These are phyloP conservation scores for Daedalea quercina DNA, from an alignment of 768 basidiomycete species.

Conservation along the genomic window DNA sequence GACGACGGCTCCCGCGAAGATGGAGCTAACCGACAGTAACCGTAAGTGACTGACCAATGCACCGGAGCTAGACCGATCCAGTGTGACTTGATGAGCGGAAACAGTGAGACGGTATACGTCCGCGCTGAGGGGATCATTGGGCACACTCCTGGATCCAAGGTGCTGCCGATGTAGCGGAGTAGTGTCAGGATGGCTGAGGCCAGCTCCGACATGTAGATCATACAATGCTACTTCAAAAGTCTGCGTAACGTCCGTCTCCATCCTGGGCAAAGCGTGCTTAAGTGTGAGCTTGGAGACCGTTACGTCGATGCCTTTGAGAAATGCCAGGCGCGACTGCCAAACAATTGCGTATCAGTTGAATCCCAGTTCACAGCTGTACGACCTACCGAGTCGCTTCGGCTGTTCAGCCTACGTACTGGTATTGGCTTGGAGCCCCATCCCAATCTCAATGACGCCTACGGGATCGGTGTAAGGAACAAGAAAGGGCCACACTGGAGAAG, in stretches of 20 bases:
- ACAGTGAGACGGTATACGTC: conserved; percentile 43
- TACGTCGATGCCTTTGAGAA: conserved; percentile 37
- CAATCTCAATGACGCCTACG: conserved; percentile 42
- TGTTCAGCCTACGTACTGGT: conserved; percentile 18
- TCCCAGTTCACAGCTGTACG: not conserved
- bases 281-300: conserved; percentile 42
- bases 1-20: conserved; percentile 35
- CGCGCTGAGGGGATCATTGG: conserved; percentile 33
- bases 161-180: conserved; percentile 43
- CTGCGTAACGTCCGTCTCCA: conserved; percentile 18
- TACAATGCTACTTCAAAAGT: conserved; percentile 40
- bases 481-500: not conserved
- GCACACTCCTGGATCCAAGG: conserved; percentile 37
- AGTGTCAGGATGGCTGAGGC: conserved; percentile 39
- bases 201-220: conserved; percentile 32
- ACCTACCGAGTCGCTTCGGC: conserved; percentile 9
- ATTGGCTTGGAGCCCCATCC: conserved; percentile 32
- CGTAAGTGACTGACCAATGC: conserved; percentile 21
- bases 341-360: conserved; percentile 4
- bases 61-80: conserved; percentile 35
- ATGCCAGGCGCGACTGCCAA: conserved; percentile 38
- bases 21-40: conserved; percentile 36
- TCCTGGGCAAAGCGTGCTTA: conserved; percentile 27
- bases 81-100: conserved; percentile 32
- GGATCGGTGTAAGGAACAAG: not conserved